These are phyloP conservation scores for Toxoplasma gondii DNA, from an alignment of 169 alveolate genomes.

Conservation along the genomic window DNA sequence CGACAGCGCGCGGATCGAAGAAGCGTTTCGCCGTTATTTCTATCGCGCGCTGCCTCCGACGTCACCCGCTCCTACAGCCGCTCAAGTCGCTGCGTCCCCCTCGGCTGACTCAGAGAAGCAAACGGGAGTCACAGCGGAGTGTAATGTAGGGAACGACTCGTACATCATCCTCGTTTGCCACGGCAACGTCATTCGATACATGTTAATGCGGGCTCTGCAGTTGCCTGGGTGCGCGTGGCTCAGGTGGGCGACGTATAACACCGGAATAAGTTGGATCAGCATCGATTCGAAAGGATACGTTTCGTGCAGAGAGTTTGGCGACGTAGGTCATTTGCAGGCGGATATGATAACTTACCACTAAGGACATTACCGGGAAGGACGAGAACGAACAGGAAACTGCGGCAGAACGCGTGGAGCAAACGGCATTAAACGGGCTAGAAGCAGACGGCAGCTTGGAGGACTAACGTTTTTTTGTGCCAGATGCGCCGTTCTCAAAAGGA, in stretches of 20 bases:
- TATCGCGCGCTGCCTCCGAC: background rate
- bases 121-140: background rate
- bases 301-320: conserved; percentile 4
- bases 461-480: no score
- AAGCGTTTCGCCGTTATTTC: conserved; percentile 27
- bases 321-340: background rate
- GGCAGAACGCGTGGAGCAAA: background rate
- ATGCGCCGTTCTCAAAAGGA: no score
- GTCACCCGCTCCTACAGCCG: background rate
- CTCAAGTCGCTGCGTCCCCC: background rate
- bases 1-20: conserved; percentile 28
- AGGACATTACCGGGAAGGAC: background rate
- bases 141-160: background rate
- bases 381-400: no score
- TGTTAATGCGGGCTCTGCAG: conserved; percentile 18
- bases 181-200: conserved; percentile 21
- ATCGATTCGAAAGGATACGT: background rate
- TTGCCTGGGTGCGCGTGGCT: conserved; percentile 27
- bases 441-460: no score
- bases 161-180: conserved; percentile 22
- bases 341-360: conserved; percentile 18
- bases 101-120: background rate
- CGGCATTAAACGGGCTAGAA: background rate
- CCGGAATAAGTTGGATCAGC: conserved; percentile 12
- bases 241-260: conserved; percentile 19